phyloP scores from a whole-genome alignment of 768 basidiomycete species.

The Porphyrellus cyaneotinctus region DNA sequence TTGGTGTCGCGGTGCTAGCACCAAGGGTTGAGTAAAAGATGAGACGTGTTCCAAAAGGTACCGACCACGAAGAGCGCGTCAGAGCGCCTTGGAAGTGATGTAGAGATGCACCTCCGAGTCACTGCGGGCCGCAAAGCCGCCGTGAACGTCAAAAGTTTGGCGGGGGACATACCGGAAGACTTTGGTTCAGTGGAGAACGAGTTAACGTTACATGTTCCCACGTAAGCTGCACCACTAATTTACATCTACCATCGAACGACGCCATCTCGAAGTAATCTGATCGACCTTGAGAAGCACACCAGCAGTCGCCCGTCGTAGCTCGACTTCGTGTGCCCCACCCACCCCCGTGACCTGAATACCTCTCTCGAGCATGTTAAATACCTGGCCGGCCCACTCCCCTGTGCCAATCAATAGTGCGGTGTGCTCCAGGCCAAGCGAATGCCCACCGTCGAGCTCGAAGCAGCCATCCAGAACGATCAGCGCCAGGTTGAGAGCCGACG shows the following conservation, averaged over 20 bases:
- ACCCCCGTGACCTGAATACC: slow-evolving; percentile 59
- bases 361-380: slow-evolving; percentile 63
- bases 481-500: slow-evolving; percentile 71
- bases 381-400: slow-evolving; percentile 75
- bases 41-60: slow-evolving; percentile 19
- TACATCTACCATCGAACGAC: slow-evolving; percentile 55
- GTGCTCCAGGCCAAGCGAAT: slow-evolving; percentile 70
- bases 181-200: not conserved
- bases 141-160: slow-evolving; percentile 11
- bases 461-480: slow-evolving; percentile 73
- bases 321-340: slow-evolving; percentile 61
- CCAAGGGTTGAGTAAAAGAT: slow-evolving; percentile 13
- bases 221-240: slow-evolving; percentile 8
- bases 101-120: slow-evolving; percentile 31
- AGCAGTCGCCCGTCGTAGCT: slow-evolving; percentile 65
- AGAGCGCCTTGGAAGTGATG: slow-evolving; percentile 50
- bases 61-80: slow-evolving; percentile 87
- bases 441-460: slow-evolving; percentile 73
- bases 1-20: slow-evolving; percentile 88
- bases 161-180: slow-evolving; percentile 20
- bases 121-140: slow-evolving; percentile 16
- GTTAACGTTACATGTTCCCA: slow-evolving; percentile 13
- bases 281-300: slow-evolving; percentile 82
- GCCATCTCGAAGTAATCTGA: slow-evolving; percentile 64
- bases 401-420: slow-evolving; percentile 63